phyloP scores from a whole-genome alignment of 306 rosid species.

The Fragaria nilgerrensis region DNA sequence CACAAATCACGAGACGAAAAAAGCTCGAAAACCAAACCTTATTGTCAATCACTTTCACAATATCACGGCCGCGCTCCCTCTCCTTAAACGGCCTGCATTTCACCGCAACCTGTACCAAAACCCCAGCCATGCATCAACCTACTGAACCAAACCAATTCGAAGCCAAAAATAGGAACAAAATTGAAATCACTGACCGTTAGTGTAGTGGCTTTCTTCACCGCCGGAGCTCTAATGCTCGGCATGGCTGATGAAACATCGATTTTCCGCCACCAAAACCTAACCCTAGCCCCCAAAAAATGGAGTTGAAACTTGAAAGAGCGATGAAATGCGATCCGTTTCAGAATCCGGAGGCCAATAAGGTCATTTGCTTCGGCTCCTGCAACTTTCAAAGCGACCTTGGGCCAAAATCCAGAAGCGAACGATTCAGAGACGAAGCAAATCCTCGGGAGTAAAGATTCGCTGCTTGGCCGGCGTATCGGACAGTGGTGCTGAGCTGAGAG shows the following conservation, averaged over 20 bases:
- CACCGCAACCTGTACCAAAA: constrained; percentile 49
- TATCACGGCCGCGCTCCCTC: constrained; percentile 54
- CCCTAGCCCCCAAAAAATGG: not conserved
- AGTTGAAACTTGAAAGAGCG: not conserved
- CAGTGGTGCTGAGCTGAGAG: not conserved
- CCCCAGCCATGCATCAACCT: not conserved
- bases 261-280: constrained; percentile 10
- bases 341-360: not conserved
- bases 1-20: not conserved
- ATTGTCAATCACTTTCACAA: constrained; percentile 49
- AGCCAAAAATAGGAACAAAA: not conserved
- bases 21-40: constrained; percentile 35
- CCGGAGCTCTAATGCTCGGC: constrained; percentile 63
- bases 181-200: constrained; percentile 42
- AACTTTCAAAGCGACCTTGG: not conserved
- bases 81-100: constrained; percentile 51
- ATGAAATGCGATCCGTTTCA: not conserved
- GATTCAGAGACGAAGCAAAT: not conserved
- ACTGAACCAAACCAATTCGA: constrained; percentile 12
- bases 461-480: constrained; percentile 9
- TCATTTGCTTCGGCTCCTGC: not conserved
- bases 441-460: constrained; percentile 6
- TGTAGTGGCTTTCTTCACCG: constrained; percentile 51
- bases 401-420: not conserved
- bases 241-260: constrained; percentile 43